These are phyloP conservation scores for Cystobasidium sp. DNA, from an alignment of 1,284 basidiomycete genomes.

Conservation along the genomic window DNA sequence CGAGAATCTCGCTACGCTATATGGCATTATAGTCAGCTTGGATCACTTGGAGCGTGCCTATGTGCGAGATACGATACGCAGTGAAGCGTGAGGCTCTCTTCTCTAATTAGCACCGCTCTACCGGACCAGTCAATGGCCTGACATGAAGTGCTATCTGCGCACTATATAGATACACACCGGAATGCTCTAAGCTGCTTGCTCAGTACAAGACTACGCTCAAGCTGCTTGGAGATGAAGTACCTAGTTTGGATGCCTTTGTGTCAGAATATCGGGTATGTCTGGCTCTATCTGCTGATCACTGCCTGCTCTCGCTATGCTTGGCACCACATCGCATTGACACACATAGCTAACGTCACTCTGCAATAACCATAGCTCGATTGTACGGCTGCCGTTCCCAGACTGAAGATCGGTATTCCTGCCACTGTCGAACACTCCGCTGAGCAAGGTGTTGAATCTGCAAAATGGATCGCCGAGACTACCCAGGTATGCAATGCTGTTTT, in stretches of 20 bases:
- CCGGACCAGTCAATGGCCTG: background rate
- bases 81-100: constrained; percentile 71
- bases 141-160: constrained; percentile 12
- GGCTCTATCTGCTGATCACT: background rate
- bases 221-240: constrained; percentile 82
- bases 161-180: constrained; percentile 85
- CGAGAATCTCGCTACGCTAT: constrained; percentile 86
- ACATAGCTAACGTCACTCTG: background rate
- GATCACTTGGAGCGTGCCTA: constrained; percentile 96
- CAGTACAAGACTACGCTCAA: constrained; percentile 98
- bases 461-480: constrained; percentile 98
- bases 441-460: constrained; percentile 81
- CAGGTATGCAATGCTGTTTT: constrained; percentile 65
- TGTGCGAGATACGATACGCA: constrained; percentile 86
- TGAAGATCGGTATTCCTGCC: constrained; percentile 91
- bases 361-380: constrained; percentile 76
- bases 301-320: background rate
- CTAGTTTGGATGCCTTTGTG: constrained; percentile 88
- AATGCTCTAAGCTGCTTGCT: constrained; percentile 85
- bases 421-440: constrained; percentile 86
- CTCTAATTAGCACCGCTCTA: background rate
- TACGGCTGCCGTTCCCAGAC: constrained; percentile 85
- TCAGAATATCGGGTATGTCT: constrained; percentile 74
- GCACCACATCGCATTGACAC: background rate
- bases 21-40: constrained; percentile 85